These are phyloP conservation scores for Magnolia changhungtana DNA, from an alignment of 164 flowering plant species.

Conservation along the genomic window DNA sequence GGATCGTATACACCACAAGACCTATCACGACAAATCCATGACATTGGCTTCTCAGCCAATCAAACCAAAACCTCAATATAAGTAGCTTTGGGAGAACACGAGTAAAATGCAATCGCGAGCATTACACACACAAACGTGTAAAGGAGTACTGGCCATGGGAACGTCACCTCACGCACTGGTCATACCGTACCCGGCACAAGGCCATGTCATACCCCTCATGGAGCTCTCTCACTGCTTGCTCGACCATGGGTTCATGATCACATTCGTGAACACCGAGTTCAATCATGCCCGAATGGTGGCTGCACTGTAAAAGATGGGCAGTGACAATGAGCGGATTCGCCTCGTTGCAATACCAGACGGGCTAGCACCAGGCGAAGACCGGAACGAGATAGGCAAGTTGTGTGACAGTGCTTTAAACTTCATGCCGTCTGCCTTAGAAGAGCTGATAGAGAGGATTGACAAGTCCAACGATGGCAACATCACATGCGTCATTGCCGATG, in stretches of 20 bases:
- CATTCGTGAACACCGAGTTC: constrained; percentile 18
- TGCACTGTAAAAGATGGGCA: not conserved
- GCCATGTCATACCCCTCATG: constrained; percentile 26
- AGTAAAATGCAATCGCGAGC: no score
- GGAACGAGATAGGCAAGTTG: constrained; percentile 3
- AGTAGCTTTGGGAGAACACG: no score
- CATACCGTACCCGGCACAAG: constrained; percentile 27
- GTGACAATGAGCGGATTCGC: not conserved
- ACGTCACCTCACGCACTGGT: constrained; percentile 19
- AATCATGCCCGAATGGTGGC: not conserved
- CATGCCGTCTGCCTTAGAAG: constrained; percentile 21
- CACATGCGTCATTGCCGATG: constrained; percentile 32
- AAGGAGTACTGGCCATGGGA: not conserved
- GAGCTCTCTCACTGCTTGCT: constrained; percentile 25
- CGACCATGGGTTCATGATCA: constrained; percentile 23
- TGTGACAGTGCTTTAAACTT: not conserved
- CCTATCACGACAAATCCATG: no score
- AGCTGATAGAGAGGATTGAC: constrained; percentile 13
- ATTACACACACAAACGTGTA: no score
- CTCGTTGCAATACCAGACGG: constrained; percentile 23
- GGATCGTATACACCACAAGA: no score
- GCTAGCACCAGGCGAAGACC: constrained; percentile 8
- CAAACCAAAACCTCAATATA: no score
- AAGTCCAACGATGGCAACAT: constrained; percentile 2
- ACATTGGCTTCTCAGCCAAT: no score